Evolutionary conservation across 2,329 filamentous ascomycete species (phyloP), one percentile per base, ranked within the genome.

Genomic region (Myriosclerotinia scirpicola): DNA sequence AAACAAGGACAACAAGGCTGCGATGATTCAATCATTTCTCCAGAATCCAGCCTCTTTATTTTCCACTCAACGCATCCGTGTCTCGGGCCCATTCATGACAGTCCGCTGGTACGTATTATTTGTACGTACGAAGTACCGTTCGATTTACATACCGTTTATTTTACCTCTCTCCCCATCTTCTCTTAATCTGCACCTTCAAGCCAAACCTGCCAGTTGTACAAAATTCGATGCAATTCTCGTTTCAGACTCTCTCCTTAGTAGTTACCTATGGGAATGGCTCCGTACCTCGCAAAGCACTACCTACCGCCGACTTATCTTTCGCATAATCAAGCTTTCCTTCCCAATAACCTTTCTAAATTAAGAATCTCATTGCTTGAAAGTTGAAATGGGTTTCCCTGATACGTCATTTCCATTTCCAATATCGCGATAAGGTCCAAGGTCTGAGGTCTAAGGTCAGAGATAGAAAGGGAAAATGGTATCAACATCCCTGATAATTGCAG

Each of bases 141-240:
- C 26, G 26, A 26, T 26, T 26, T 26, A 26, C 26, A 26, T 26
- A 26, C 26, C 26, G 14, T 46, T 15, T 48, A 17, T 54, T 9
- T 9, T 20, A 2, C 14, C 15, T 54, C 52, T 20, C 15, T 53
- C 15, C n/a, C 22, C 46, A 50, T 50, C 46, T 6, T 26, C 54
- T 26, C 22, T 26, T 4, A 34, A n/a, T 59, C 17, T 59, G 42
- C 56, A 48, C 56, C 30, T 48, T 17, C 26, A 26, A 22, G 20
- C 30, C 42, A 48, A 60, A 60, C 30, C 56, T 60, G 42, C 42
- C 56, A 60, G 56, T 38, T 48, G 56, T 60, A 36, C 56, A 60
- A n/a, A 36, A 48, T 36, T 7, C 30, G 20, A 36, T 36, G 56
- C 56, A 60, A 30, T 17, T 22, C 42, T 6, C 42, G 42, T 60